Evolutionary conservation across 192 early-diverging fungal genomes (phyloP).

Genomic region (Backusella psychrophila): DNA sequence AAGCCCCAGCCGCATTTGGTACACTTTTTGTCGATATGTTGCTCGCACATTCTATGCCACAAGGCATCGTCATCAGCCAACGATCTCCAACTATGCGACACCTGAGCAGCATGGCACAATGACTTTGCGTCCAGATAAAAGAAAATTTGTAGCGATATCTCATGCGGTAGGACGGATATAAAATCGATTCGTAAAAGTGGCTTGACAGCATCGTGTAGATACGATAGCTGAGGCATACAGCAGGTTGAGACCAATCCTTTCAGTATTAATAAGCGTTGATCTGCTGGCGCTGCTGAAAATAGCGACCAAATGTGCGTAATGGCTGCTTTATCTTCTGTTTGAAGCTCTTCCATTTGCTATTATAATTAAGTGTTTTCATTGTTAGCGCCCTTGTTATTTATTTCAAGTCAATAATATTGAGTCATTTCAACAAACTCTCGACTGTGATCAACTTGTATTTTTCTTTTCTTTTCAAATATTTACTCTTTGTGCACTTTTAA

Average conservation of each 20-base stretch:
- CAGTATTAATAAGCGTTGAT: slow-evolving; percentile 66
- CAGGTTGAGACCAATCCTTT: slow-evolving; percentile 77
- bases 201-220: slow-evolving; percentile 66
- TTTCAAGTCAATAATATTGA: background rate
- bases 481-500: slow-evolving; percentile 52
- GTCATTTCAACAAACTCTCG: background rate
- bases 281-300: slow-evolving; percentile 66
- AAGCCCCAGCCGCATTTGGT: slow-evolving; percentile 96
- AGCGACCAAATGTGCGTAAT: slow-evolving; percentile 70
- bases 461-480: background rate
- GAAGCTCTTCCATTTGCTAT: slow-evolving; percentile 59
- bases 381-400: background rate
- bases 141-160: slow-evolving; percentile 82
- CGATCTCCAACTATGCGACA: slow-evolving; percentile 73
- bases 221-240: slow-evolving; percentile 87
- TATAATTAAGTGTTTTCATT: background rate
- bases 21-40: slow-evolving; percentile 97
- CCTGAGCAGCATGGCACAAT: slow-evolving; percentile 89
- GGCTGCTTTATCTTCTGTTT: slow-evolving; percentile 51
- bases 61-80: slow-evolving; percentile 91
- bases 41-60: slow-evolving; percentile 98
- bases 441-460: background rate
- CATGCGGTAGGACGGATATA: slow-evolving; percentile 68
- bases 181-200: slow-evolving; percentile 83
- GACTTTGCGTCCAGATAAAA: slow-evolving; percentile 90